Percentiles rank a stretch among this genome's conserved stretches.
phyloP scores from a whole-genome alignment of 2,329 filamentous ascomycete species.

The Fusarium phyllophilum region DNA sequence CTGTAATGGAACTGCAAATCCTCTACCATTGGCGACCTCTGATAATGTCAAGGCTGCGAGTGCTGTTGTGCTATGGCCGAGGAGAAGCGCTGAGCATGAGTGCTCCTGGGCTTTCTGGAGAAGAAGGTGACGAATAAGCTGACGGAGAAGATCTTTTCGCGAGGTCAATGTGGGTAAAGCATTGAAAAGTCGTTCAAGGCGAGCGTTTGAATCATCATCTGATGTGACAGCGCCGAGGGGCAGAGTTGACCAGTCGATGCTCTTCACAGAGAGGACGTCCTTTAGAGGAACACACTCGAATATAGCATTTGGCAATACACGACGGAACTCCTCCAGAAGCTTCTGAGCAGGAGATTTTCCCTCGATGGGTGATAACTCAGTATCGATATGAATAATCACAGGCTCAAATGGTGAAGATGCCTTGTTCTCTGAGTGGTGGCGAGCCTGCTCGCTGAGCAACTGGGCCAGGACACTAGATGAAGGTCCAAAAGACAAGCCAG shows the following conservation, averaged over 20 bases:
- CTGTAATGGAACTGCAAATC: constrained; percentile 83
- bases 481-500: constrained; percentile 85
- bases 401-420: constrained; percentile 75
- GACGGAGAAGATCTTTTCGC: constrained; percentile 75
- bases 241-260: constrained; percentile 65
- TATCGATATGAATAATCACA: constrained; percentile 66
- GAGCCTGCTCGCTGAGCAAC: constrained; percentile 76
- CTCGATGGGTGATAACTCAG: constrained; percentile 45
- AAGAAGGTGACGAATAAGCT: constrained; percentile 78
- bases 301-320: constrained; percentile 71
- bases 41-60: constrained; percentile 87
- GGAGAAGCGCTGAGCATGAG: constrained; percentile 76
- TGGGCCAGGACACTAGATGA: constrained; percentile 83
- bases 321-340: constrained; percentile 63
- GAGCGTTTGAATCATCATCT: constrained; percentile 48
- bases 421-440: constrained; percentile 71
- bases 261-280: constrained; percentile 63
- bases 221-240: constrained; percentile 35
- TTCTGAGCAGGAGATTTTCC: constrained; percentile 50
- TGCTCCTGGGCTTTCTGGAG: constrained; percentile 69
- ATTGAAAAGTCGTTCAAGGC: constrained; percentile 65
- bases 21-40: constrained; percentile 91
- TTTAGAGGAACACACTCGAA: constrained; percentile 74
- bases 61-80: constrained; percentile 87
- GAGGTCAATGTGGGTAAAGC: constrained; percentile 79